phyloP scores from a whole-genome alignment of 2,329 filamentous ascomycete species.

The Triangularia setosa region DNA sequence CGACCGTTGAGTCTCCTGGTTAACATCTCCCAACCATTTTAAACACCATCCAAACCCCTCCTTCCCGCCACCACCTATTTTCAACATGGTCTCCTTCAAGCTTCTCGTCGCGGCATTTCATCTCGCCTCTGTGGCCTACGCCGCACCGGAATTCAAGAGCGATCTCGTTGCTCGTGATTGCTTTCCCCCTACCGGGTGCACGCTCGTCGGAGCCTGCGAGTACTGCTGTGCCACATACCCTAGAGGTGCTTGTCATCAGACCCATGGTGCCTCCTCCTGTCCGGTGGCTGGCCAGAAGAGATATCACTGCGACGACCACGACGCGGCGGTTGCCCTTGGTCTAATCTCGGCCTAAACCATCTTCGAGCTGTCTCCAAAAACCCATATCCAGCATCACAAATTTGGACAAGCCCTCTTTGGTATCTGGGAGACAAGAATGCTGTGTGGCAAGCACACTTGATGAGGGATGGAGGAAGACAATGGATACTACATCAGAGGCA shows the following conservation, averaged over 20 bases:
- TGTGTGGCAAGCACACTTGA: not conserved
- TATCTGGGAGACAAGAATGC: not conserved
- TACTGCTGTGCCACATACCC: not conserved
- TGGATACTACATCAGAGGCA: not conserved
- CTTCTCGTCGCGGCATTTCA: not conserved
- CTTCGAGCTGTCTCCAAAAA: not conserved
- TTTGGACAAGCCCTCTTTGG: not conserved
- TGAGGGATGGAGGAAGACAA: not conserved
- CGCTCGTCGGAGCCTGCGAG: not conserved
- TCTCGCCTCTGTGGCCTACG: not conserved
- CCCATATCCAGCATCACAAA: not conserved
- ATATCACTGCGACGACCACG: not conserved
- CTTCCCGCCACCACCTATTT: not conserved
- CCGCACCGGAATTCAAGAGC: not conserved
- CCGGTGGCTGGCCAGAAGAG: not conserved
- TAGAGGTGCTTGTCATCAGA: not conserved
- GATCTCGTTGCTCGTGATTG: not conserved
- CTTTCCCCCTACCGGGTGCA: not conserved
- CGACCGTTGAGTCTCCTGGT: not conserved
- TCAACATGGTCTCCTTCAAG: not conserved
- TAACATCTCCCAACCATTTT: not conserved
- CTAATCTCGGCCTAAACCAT: not conserved
- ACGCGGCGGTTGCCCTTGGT: not conserved
- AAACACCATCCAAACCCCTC: not conserved
- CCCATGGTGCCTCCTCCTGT: not conserved